Percentiles rank a stretch among this genome's conserved stretches.
Evolutionary conservation across 352 stramenopile species (phyloP).

Genomic region (Phytopythium kandeliae): DNA sequence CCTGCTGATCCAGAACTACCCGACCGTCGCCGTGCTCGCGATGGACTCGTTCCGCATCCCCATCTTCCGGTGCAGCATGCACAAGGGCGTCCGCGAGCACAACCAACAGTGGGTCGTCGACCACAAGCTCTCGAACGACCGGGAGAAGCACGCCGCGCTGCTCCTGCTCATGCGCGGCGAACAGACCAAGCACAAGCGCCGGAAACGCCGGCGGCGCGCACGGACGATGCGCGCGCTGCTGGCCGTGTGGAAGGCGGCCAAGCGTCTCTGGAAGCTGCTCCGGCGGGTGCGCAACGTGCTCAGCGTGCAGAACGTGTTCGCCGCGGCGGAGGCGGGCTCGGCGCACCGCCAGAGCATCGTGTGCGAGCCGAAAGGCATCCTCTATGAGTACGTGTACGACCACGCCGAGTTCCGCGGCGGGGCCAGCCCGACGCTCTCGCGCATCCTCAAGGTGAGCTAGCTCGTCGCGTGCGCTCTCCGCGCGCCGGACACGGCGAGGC

Average conservation of each 20-base stretch:
- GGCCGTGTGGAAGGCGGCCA: constrained; percentile 29
- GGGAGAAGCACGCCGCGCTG: constrained; percentile 41
- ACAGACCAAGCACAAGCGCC: constrained; percentile 6
- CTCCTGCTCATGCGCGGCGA: constrained; percentile 54
- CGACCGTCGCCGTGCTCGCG: constrained; percentile 43
- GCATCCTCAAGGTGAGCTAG: constrained; percentile 54
- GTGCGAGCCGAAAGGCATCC: constrained; percentile 69
- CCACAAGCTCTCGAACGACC: constrained; percentile 30
- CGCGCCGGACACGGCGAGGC: too few species aligned
- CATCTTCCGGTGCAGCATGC: constrained; percentile 62
- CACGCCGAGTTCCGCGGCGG: constrained; percentile 60
- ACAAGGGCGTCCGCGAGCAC: constrained; percentile 37
- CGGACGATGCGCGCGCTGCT: constrained; percentile 18
- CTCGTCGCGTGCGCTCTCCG: too few species aligned
- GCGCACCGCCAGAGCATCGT: constrained; percentile 49
- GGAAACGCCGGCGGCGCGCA: constrained; percentile 18
- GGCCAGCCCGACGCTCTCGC: constrained; percentile 44
- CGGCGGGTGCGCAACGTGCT: constrained; percentile 33
- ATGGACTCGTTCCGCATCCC: constrained; percentile 72
- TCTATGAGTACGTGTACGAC: constrained; percentile 84
- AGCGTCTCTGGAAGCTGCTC: constrained; percentile 48
- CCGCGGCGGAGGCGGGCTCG: constrained; percentile 24
- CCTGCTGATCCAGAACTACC: constrained; percentile 66
- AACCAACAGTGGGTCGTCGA: constrained; percentile 63
- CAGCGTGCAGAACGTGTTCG: constrained; percentile 70